Evolutionary conservation across 1,284 basidiomycete species (phyloP).

Genomic region (Moniliella sp.): DNA sequence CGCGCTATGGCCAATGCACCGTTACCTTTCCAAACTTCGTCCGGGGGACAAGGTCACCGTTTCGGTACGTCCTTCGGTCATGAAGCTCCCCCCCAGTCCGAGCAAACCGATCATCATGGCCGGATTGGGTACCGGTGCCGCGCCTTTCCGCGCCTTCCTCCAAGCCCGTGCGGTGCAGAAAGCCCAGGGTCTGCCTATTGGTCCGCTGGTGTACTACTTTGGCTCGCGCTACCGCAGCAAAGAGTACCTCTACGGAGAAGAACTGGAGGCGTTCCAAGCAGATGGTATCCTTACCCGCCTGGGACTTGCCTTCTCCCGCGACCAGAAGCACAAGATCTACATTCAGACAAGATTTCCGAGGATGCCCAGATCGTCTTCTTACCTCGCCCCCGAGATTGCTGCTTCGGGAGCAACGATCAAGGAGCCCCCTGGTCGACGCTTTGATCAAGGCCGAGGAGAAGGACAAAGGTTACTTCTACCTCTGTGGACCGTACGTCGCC

Average conservation of each 20-base stretch:
- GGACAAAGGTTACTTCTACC: constrained; percentile 51
- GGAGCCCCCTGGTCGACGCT: no score
- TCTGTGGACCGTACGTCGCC: constrained; percentile 91
- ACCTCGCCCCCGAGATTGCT: constrained; percentile 22
- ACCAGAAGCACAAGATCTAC: constrained; percentile 53
- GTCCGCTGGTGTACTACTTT: constrained; percentile 90
- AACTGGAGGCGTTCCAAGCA: constrained; percentile 47
- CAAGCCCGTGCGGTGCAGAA: constrained; percentile 74
- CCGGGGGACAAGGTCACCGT: constrained; percentile 75
- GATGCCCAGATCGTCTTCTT: constrained; percentile 55
- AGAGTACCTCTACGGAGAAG: constrained; percentile 89
- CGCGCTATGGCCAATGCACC: constrained; percentile 81
- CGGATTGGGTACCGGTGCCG: constrained; percentile 86
- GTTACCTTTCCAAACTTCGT: constrained; percentile 67
- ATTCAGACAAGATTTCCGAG: constrained; percentile 90
- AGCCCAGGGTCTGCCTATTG: constrained; percentile 56
- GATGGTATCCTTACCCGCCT: constrained; percentile 66
- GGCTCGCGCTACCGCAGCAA: constrained; percentile 80
- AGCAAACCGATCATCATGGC: constrained; percentile 91
- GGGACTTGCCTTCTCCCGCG: constrained; percentile 88
- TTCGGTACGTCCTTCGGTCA: constrained; percentile 91
- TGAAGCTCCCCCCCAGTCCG: constrained; percentile 78
- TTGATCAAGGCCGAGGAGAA: constrained; percentile 7
- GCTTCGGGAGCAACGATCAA: constrained; percentile 40
- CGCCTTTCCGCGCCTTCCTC: constrained; percentile 92